A percentile compares a stretch with the other conserved stretches of the same genome.
Conservation (phyloP, 768 basidiomycete species). For the Lentinula raphanica region DNA sequence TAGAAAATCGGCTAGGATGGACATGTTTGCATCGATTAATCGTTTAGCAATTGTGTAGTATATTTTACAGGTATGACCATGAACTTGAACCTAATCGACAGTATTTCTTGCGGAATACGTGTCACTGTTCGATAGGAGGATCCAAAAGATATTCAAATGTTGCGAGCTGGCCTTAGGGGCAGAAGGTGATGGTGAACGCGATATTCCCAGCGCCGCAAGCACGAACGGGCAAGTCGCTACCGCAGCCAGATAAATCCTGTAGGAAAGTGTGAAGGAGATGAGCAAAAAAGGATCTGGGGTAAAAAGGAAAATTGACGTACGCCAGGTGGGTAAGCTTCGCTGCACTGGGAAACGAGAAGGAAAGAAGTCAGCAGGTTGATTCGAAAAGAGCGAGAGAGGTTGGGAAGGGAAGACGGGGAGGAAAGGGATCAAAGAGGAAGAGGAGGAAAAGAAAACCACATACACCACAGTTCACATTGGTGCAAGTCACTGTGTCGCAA, state of each 20-base stretch:
- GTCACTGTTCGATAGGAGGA: neutral
- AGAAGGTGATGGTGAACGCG: slow-evolving; percentile 2
- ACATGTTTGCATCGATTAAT: too few relatives aligned
- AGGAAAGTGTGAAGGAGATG: neutral
- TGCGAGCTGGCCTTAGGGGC: neutral
- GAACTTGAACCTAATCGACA: too few relatives aligned
- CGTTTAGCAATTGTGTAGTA: too few relatives aligned
- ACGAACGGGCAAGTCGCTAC: slow-evolving; percentile 31
- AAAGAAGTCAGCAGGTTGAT: neutral
- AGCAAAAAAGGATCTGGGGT: neutral
- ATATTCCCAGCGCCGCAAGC: slow-evolving; percentile 24
- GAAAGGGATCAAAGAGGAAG: neutral
- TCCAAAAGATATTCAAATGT: neutral
- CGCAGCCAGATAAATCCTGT: slow-evolving; percentile 33
- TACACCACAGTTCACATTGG: slow-evolving; percentile 29
- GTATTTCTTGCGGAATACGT: too few relatives aligned
- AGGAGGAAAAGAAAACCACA: neutral
- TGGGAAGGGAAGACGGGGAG: neutral
- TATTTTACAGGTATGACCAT: too few relatives aligned
- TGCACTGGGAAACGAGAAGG: neutral
- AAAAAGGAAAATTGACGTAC: neutral
- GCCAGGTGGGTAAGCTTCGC: slow-evolving; percentile 3
- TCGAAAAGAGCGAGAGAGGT: neutral
- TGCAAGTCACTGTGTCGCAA: slow-evolving; percentile 35
- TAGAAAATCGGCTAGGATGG: too few relatives aligned